These are phyloP conservation scores for Elaeis oleifera DNA, from an alignment of 202 grass and related monocot genomes.

Conservation along the genomic window DNA sequence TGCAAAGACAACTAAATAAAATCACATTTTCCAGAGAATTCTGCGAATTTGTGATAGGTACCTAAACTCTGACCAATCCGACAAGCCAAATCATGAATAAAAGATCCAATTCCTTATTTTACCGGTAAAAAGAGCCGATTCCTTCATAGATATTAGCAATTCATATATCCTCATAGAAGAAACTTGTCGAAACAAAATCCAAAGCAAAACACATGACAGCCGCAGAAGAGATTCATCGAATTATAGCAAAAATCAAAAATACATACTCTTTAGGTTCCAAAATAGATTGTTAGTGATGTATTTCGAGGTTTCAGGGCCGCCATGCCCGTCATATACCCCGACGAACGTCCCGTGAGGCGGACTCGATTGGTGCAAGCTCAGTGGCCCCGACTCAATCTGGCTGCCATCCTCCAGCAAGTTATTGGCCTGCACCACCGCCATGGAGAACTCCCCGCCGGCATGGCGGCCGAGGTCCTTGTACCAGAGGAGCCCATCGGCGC, in stretches of 20 bases:
- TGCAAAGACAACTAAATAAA: not conserved
- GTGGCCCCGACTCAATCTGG: conserved; percentile 41
- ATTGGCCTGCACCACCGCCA: conserved; percentile 50
- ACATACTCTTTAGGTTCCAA: conserved; percentile 37
- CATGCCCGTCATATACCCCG: conserved; percentile 47
- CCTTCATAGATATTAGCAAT: too few species aligned
- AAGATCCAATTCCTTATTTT: too few species aligned
- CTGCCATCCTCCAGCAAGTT: conserved; percentile 39
- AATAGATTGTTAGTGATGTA: conserved; percentile 33
- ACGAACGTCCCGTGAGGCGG: conserved; percentile 31
- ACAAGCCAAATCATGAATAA: too few species aligned
- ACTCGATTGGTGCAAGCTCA: not conserved
- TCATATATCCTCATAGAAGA: too few species aligned
- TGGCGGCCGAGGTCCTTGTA: conserved; percentile 45
- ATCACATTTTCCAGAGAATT: not conserved
- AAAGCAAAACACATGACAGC: not conserved
- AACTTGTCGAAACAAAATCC: too few species aligned
- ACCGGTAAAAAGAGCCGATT: too few species aligned
- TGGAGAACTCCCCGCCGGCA: conserved; percentile 41
- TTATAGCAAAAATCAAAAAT: not conserved
- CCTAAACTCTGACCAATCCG: too few species aligned
- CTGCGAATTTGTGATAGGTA: too few species aligned
- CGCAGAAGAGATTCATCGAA: not conserved
- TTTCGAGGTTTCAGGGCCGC: conserved; percentile 32
- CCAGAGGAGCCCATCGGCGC: conserved; percentile 37